Evolutionary conservation across 306 rosid species (phyloP).

Genomic region (Morella rubra): DNA sequence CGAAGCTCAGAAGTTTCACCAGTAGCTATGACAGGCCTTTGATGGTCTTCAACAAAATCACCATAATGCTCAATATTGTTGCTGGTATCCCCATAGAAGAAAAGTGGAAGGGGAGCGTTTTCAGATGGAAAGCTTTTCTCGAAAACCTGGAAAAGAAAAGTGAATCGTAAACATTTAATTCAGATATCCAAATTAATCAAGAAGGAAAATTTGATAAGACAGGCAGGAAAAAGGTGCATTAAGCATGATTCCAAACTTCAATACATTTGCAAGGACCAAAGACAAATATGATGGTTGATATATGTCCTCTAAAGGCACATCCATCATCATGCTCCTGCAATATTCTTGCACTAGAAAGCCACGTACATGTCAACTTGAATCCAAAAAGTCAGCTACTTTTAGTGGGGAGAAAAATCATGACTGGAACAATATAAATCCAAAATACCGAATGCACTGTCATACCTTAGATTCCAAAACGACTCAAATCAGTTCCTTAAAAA

Average conservation of each 20-base stretch:
- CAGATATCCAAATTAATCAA: neutral
- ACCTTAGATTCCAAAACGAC: neutral
- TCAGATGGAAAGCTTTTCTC: conserved; percentile 30
- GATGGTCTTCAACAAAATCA: conserved; percentile 36
- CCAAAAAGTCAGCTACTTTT: neutral
- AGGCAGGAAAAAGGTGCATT: neutral
- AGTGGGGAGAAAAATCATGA: neutral
- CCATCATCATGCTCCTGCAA: neutral
- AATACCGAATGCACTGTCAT: neutral
- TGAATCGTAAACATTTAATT: neutral
- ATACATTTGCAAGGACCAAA: neutral
- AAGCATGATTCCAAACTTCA: neutral
- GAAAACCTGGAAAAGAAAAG: conserved; percentile 38
- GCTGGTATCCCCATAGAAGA: conserved; percentile 63
- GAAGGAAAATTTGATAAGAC: neutral
- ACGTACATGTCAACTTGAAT: neutral
- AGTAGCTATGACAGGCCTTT: conserved; percentile 36
- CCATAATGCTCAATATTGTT: conserved; percentile 41
- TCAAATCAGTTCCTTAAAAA: too few species aligned
- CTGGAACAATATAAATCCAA: neutral
- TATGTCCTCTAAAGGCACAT: neutral
- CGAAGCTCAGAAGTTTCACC: conserved; percentile 31
- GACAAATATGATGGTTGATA: neutral
- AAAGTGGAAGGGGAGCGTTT: conserved; percentile 35
- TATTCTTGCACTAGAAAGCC: neutral